Evolutionary conservation across 257 asterid species (phyloP).

Genomic region (Oldenlandia corymbosa): DNA sequence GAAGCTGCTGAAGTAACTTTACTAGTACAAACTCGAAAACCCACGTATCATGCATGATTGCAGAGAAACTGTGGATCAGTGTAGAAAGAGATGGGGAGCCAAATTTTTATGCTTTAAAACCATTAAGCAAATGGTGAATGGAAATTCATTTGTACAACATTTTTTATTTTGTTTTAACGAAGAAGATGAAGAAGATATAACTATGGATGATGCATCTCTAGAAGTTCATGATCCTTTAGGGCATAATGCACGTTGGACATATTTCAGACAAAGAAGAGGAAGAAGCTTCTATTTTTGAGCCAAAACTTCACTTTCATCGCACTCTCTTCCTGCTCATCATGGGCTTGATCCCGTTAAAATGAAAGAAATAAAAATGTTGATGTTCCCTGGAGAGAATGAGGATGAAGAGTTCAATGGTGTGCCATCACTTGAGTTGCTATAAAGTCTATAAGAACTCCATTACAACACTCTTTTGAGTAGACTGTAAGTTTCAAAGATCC

Average conservation of each 20-base stretch:
- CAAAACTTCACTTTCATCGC: slow-evolving; percentile 61
- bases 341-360: slow-evolving; percentile 86
- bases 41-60: slow-evolving; percentile 25
- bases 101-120: slow-evolving; percentile 62
- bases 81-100: slow-evolving; percentile 86
- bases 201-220: slow-evolving; percentile 61
- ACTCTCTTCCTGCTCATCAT: slow-evolving; percentile 96
- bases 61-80: slow-evolving; percentile 45
- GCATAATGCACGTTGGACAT: slow-evolving; percentile 46
- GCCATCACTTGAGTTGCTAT: slow-evolving; percentile 40
- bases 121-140: slow-evolving; percentile 54
- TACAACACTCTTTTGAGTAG: slow-evolving; percentile 35
- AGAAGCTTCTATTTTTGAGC: slow-evolving; percentile 37
- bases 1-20: slow-evolving; percentile 87
- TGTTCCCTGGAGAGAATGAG: slow-evolving; percentile 65
- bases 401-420: slow-evolving; percentile 41
- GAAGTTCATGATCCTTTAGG: slow-evolving; percentile 43
- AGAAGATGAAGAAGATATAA: slow-evolving; percentile 84
- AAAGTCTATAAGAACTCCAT: slow-evolving; percentile 60
- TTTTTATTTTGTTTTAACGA: slow-evolving; percentile 85
- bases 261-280: slow-evolving; percentile 55
- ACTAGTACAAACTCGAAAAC: slow-evolving; percentile 29
- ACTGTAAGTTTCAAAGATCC: no score
- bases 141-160: slow-evolving; percentile 81
- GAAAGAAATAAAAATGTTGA: slow-evolving; percentile 70